Percentiles rank a stretch among this genome's conserved stretches.
Conservation (phyloP, 2,329 filamentous ascomycete species). For the Clarireedia homoeocarpa region DNA sequence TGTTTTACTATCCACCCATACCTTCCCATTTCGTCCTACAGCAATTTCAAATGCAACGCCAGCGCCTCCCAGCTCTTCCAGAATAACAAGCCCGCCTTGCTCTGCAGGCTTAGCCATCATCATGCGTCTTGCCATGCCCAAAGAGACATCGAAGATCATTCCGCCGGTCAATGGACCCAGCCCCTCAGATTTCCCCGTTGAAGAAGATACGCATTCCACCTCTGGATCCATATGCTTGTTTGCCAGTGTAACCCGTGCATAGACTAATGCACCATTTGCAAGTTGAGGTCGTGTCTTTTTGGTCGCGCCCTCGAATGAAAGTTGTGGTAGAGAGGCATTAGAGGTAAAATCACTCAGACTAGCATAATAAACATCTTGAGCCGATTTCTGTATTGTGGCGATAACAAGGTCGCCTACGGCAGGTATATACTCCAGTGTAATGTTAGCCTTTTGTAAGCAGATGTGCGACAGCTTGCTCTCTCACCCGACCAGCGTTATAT, state of each 20-base stretch:
- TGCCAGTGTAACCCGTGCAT: constrained; percentile 73
- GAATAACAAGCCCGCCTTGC: constrained; percentile 58
- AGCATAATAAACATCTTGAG: constrained; percentile 73
- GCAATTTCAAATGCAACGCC: constrained; percentile 89
- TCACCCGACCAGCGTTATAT: constrained; percentile 59
- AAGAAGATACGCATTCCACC: constrained; percentile 78
- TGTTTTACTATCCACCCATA: constrained; percentile 82
- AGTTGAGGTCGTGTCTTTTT: constrained; percentile 87
- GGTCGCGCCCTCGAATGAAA: constrained; percentile 87
- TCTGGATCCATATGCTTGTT: constrained; percentile 83
- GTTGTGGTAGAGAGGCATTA: constrained; percentile 67
- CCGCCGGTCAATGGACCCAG: constrained; percentile 77
- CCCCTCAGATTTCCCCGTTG: constrained; percentile 83
- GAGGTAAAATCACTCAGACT: constrained; percentile 58
- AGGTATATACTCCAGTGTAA: constrained; percentile 62
- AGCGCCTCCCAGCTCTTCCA: constrained; percentile 69
- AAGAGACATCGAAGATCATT: constrained; percentile 76
- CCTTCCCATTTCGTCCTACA: constrained; percentile 81
- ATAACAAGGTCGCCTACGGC: constrained; percentile 79
- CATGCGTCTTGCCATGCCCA: constrained; percentile 73
- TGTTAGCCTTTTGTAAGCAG: neutral
- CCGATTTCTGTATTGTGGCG: constrained; percentile 70
- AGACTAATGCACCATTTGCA: constrained; percentile 68
- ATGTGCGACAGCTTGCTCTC: constrained; percentile 20
- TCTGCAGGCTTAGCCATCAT: constrained; percentile 56